Evolutionary conservation across 2,329 filamentous ascomycete species (phyloP), one percentile per base, ranked within the genome.

Genomic region (Ophiocordyceps unilateralis): DNA sequence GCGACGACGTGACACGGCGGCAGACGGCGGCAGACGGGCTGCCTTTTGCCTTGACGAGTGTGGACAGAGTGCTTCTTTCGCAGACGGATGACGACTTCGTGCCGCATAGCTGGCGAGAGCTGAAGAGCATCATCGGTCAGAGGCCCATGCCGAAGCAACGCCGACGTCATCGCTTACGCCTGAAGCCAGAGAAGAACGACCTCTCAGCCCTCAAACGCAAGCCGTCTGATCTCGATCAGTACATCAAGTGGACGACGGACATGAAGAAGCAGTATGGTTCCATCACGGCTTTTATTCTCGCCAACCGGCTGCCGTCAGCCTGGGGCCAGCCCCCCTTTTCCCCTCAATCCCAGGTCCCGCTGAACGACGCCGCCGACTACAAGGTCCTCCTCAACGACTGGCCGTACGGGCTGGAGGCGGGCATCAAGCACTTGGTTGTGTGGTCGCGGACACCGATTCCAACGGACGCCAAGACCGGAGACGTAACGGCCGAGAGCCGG

Each of bases 381-480:
- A 77, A 76, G 47, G 81, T 93, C 42, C 65, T 94, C 39, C 68
- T 78, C 56, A 95, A 96, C 54, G 88, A 95, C 67, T 96, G 87
- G 88, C 89, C 89, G 0, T 95, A 95, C 53, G 87, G 84, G 4
- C 64, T 94, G 41, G 67, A 66, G 1, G 56, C 67, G 0, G 70
- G 69, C 43, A 74, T 81, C 51, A 68, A 79, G n/a, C 89, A 96
- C 58, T 73, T 95, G 19, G 85, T 95, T 24, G 80, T 93, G 37
- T 96, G 89, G 89, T 83, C 81, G 42, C 89, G 93, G 55, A 91
- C 89, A 36, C 65, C 69, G 14, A 79, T 95, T 47, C 72, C 81
- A 21, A 82, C 82, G 3, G 81, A 93, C 50, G 59, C 74, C 0
- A 65, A 63, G 17, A 83, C 72, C 0, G 86, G 83, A 10, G 79